Conservation (phyloP, 2,329 filamentous ascomycete species). For the Domatiomyces globalis region DNA sequence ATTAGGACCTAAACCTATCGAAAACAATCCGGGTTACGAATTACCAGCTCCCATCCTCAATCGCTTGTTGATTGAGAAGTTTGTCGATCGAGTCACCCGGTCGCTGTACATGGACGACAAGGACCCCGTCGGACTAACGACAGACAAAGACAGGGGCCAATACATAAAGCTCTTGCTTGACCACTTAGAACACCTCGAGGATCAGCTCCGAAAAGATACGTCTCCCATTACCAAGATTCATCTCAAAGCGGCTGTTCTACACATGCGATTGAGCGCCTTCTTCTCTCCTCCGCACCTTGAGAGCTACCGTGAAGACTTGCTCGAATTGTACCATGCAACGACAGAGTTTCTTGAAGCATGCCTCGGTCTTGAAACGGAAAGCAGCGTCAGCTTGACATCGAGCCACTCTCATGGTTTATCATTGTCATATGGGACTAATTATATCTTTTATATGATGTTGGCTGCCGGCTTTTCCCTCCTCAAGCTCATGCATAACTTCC, state of each 20-base stretch:
- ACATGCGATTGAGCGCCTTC: slow-evolving; percentile 36
- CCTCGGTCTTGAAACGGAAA: slow-evolving; percentile 29
- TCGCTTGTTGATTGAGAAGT: slow-evolving; percentile 43
- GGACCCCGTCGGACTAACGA: slow-evolving; percentile 39
- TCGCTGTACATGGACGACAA: slow-evolving; percentile 42
- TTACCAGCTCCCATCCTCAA: slow-evolving; percentile 39
- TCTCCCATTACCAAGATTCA: slow-evolving; percentile 35
- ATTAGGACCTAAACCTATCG: slow-evolving; percentile 30
- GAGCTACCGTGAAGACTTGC: slow-evolving; percentile 33
- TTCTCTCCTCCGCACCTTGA: slow-evolving; percentile 35
- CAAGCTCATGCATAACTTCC: slow-evolving; percentile 53
- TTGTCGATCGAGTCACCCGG: slow-evolving; percentile 44
- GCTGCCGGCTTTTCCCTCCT: slow-evolving; percentile 50
- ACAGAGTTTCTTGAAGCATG: slow-evolving; percentile 34
- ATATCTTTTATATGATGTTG: slow-evolving; percentile 54
- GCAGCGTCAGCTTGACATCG: slow-evolving; percentile 21
- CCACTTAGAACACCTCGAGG: slow-evolving; percentile 39
- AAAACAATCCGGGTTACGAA: slow-evolving; percentile 31
- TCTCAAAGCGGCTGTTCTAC: slow-evolving; percentile 33
- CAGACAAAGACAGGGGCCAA: slow-evolving; percentile 30
- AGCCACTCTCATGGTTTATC: slow-evolving; percentile 25
- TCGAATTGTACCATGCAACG: slow-evolving; percentile 32
- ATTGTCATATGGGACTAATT: slow-evolving; percentile 42
- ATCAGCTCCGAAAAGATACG: slow-evolving; percentile 31
- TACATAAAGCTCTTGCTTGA: slow-evolving; percentile 32